Conservation (phyloP, 345 rosid genomes). For the Lagerstroemia speciosa region DNA sequence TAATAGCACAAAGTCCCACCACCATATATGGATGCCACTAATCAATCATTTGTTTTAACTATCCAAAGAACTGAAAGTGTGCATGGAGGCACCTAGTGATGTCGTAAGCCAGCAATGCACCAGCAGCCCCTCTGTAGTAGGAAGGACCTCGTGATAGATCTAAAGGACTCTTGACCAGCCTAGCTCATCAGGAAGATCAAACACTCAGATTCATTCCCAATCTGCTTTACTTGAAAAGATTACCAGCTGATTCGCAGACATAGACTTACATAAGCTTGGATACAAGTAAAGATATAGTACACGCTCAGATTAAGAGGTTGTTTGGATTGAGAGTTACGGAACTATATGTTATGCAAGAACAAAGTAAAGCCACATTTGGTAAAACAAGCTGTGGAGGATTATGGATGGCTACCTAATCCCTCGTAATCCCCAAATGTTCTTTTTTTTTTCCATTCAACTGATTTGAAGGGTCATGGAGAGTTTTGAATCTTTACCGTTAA, state of each 20-base stretch:
- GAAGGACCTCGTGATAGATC: constrained; percentile 98
- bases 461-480: too few relatives aligned
- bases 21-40: not conserved
- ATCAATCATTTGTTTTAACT: not conserved
- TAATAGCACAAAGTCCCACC: not conserved
- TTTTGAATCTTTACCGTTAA: too few relatives aligned
- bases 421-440: too few relatives aligned
- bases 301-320: not conserved
- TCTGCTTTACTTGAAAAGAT: not conserved
- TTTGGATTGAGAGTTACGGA: too few relatives aligned
- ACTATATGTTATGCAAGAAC: not conserved
- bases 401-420: too few relatives aligned
- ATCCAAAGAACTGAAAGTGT: not conserved
- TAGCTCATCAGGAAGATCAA: constrained; percentile 5
- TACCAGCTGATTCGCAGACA: not conserved
- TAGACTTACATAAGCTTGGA: not conserved
- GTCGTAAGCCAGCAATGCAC: constrained; percentile 97
- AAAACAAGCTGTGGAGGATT: too few relatives aligned
- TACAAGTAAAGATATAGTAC: not conserved
- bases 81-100: constrained; percentile 54
- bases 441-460: too few relatives aligned
- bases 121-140: constrained; percentile 94
- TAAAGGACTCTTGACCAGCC: constrained; percentile 99
- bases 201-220: not conserved
- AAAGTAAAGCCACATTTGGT: too few relatives aligned